These are phyloP conservation scores for Discostella pseudostelligera DNA, from an alignment of 108 stramenopile genomes.

Conservation along the genomic window DNA sequence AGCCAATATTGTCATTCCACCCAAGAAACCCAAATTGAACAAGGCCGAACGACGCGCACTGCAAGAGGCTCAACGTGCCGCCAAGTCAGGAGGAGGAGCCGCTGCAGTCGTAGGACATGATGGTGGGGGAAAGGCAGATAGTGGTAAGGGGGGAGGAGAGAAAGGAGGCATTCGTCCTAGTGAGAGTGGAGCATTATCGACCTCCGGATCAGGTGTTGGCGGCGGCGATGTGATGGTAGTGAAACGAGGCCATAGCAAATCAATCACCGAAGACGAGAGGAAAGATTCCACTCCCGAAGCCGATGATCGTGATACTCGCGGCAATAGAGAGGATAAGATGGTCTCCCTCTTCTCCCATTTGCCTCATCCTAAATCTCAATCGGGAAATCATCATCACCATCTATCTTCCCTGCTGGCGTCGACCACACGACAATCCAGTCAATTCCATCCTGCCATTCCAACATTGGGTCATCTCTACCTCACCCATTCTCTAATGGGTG, in stretches of 20 bases:
- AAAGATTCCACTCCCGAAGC: slow-evolving; percentile 9
- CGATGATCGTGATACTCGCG: slow-evolving; percentile 7
- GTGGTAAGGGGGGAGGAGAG: slow-evolving; percentile 10
- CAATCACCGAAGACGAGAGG: slow-evolving; percentile 16
- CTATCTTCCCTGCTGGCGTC: slow-evolving; percentile 10
- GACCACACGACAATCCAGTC: slow-evolving; percentile 5
- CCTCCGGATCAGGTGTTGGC: slow-evolving; percentile 4
- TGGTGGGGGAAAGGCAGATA: slow-evolving; percentile 24
- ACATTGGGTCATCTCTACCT: slow-evolving; percentile 84
- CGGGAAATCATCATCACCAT: slow-evolving; percentile 24
- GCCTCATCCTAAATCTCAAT: slow-evolving; percentile 54
- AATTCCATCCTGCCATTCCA: slow-evolving; percentile 84
- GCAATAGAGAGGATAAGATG: slow-evolving; percentile 45
- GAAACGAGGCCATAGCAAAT: slow-evolving; percentile 8
- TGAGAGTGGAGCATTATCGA: slow-evolving; percentile 13
- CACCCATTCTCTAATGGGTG: slow-evolving; percentile 75
- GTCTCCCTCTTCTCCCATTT: slow-evolving; percentile 89
- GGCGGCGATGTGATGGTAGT: background rate
- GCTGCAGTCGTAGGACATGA: too few species aligned
- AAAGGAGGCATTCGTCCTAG: slow-evolving; percentile 3
- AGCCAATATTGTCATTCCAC: slow-evolving; percentile 66
- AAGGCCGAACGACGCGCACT: slow-evolving; percentile 93
- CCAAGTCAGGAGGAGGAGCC: slow-evolving; percentile 66
- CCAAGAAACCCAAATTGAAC: slow-evolving; percentile 86
- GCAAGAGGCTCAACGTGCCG: slow-evolving; percentile 92